These are phyloP conservation scores for Epichloe coenophiala DNA, from an alignment of 2,329 filamentous ascomycete genomes.

Conservation along the genomic window DNA sequence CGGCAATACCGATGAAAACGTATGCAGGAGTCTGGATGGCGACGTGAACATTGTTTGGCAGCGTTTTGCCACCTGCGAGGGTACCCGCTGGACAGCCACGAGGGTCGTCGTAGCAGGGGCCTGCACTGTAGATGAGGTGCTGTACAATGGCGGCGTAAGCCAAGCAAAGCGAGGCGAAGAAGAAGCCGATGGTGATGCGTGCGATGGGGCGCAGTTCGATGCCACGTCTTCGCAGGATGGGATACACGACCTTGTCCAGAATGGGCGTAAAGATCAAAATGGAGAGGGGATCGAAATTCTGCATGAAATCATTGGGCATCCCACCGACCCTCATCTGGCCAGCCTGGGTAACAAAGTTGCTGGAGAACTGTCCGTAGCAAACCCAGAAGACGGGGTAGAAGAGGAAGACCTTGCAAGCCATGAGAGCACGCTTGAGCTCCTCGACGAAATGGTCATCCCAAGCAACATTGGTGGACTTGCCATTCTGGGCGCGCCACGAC, in stretches of 20 bases:
- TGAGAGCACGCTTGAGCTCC: constrained; percentile 49
- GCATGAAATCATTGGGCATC: constrained; percentile 57
- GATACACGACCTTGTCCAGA: constrained; percentile 48
- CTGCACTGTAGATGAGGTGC: constrained; percentile 41
- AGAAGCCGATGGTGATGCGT: constrained; percentile 53
- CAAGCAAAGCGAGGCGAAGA: constrained; percentile 38
- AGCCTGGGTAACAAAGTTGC: constrained; percentile 52
- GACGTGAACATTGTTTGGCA: constrained; percentile 36
- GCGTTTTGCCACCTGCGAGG: constrained; percentile 12
- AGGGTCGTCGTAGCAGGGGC: constrained; percentile 35
- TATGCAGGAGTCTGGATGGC: constrained; percentile 41
- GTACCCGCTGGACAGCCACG: constrained; percentile 22
- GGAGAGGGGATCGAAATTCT: constrained; percentile 54
- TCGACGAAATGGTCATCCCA: constrained; percentile 63
- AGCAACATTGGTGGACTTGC: constrained; percentile 26
- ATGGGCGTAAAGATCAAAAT: constrained; percentile 55
- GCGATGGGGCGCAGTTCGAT: constrained; percentile 52
- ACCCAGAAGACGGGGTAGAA: constrained; percentile 57
- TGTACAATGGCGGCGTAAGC: constrained; percentile 47
- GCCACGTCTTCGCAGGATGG: constrained; percentile 39
- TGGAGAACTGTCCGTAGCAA: constrained; percentile 53
- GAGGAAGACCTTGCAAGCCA: constrained; percentile 60
- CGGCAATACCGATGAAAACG: constrained; percentile 42
- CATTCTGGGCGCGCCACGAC: constrained; percentile 42
- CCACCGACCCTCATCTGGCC: constrained; percentile 45